Percentiles rank a stretch among this genome's conserved stretches.
These are phyloP conservation scores for Kodamaea leandrae DNA, from an alignment of 805 yeast species.

Conservation along the genomic window DNA sequence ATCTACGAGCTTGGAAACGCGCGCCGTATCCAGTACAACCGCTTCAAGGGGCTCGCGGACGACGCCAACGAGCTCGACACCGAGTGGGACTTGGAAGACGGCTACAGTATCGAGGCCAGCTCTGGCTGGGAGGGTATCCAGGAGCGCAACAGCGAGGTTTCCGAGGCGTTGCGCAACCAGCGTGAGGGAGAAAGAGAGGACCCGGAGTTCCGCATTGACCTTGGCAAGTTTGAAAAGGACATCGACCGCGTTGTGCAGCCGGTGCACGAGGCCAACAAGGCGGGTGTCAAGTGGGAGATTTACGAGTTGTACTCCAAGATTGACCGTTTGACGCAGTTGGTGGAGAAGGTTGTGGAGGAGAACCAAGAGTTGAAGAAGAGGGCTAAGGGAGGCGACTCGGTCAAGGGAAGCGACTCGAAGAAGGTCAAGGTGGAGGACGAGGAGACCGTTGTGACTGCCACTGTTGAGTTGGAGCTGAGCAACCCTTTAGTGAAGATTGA, in stretches of 20 bases:
- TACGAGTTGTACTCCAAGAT: constrained; percentile 53
- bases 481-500: constrained; percentile 7
- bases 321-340: constrained; percentile 42
- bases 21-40: constrained; percentile 66
- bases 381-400: background rate
- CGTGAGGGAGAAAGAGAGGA: constrained; percentile 64
- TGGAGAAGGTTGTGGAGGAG: constrained; percentile 37
- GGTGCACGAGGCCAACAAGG: constrained; percentile 49
- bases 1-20: constrained; percentile 65
- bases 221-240: constrained; percentile 47
- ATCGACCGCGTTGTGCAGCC: constrained; percentile 58
- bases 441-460: constrained; percentile 1
- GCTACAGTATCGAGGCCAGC: constrained; percentile 44
- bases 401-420: background rate
- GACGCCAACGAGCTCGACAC: constrained; percentile 77
- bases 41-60: constrained; percentile 61
- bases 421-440: constrained; percentile 1
- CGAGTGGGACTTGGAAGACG: constrained; percentile 84
- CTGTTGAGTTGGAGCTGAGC: constrained; percentile 4
- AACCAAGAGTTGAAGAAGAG: constrained; percentile 24
- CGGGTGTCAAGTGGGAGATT: constrained; percentile 64
- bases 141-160: constrained; percentile 38
- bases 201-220: constrained; percentile 59
- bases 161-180: constrained; percentile 46
- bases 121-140: constrained; percentile 38